Conservation (phyloP, 352 stramenopile species). For the Globisporangium abappressorium region DNA sequence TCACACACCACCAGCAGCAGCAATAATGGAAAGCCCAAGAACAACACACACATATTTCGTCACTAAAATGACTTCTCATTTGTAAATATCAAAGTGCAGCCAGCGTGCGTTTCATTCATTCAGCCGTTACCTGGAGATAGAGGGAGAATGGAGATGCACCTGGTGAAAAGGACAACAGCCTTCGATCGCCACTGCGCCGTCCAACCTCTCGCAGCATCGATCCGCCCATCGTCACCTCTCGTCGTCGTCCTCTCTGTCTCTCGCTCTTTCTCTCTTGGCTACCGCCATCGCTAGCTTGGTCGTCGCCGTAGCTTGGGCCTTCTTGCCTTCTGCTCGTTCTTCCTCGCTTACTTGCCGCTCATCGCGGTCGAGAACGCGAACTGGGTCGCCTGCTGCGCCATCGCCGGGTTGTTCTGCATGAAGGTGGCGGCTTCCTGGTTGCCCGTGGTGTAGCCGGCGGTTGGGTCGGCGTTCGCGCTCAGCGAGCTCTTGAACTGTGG, state of each 20-base stretch:
- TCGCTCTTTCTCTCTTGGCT: too few relatives aligned
- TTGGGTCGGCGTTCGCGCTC: constrained; percentile 70
- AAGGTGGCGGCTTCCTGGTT: constrained; percentile 80
- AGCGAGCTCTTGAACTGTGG: constrained; percentile 83
- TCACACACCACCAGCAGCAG: neutral
- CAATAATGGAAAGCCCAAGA: neutral
- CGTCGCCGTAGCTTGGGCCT: neutral
- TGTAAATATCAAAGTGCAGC: neutral
- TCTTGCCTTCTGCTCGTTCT: neutral
- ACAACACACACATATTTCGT: neutral
- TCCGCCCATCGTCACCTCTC: neutral
- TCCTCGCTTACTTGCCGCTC: constrained; percentile 13
- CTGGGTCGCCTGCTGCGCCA: constrained; percentile 74
- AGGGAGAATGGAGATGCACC: neutral
- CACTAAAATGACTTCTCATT: neutral
- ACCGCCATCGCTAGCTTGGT: too few relatives aligned
- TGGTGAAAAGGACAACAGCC: neutral
- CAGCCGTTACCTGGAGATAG: neutral
- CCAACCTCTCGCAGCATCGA: neutral
- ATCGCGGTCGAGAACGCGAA: constrained; percentile 70
- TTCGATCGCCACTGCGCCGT: neutral
- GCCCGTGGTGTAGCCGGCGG: constrained; percentile 71
- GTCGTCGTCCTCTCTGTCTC: neutral
- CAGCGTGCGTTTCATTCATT: neutral
- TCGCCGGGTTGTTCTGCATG: constrained; percentile 77